These are phyloP conservation scores for Albatrellus sp. DNA, from an alignment of 1,284 basidiomycete genomes.

Conservation along the genomic window DNA sequence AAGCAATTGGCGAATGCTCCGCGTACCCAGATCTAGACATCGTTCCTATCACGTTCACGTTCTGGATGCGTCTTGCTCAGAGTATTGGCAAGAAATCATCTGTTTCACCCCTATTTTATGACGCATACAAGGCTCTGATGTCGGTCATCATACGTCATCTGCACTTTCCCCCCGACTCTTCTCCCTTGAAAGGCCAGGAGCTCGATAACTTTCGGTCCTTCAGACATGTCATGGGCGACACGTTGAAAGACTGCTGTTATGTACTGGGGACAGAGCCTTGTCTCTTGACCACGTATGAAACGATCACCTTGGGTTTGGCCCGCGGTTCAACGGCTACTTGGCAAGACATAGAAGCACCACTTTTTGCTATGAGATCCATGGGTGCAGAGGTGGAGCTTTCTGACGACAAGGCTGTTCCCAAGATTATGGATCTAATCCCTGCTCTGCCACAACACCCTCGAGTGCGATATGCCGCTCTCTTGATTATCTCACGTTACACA, in stretches of 20 bases:
- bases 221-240: slow-evolving; percentile 98
- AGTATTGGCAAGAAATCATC: slow-evolving; percentile 66
- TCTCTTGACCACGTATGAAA: slow-evolving; percentile 69
- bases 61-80: slow-evolving; percentile 92
- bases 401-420: slow-evolving; percentile 81
- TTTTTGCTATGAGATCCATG: slow-evolving; percentile 98
- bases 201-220: slow-evolving; percentile 91
- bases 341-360: slow-evolving; percentile 96
- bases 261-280: slow-evolving; percentile 86
- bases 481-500: slow-evolving; percentile 93
- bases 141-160: slow-evolving; percentile 83
- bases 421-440: slow-evolving; percentile 92
- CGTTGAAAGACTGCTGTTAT: slow-evolving; percentile 96
- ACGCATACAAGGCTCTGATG: slow-evolving; percentile 80
- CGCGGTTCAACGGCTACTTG: slow-evolving; percentile 48
- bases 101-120: slow-evolving; percentile 58
- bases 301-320: slow-evolving; percentile 67
- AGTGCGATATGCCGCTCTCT: slow-evolving; percentile 89
- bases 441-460: slow-evolving; percentile 84
- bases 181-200: slow-evolving; percentile 69
- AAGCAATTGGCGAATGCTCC: slow-evolving; percentile 90
- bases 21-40: slow-evolving; percentile 92
- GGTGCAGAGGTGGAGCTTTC: slow-evolving; percentile 83
- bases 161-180: slow-evolving; percentile 75
- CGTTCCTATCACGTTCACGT: slow-evolving; percentile 95